Evolutionary conservation across 495 filamentous ascomycete species (phyloP), one percentile per base, ranked within the genome.

Genomic region (Daldinia childiae): DNA sequence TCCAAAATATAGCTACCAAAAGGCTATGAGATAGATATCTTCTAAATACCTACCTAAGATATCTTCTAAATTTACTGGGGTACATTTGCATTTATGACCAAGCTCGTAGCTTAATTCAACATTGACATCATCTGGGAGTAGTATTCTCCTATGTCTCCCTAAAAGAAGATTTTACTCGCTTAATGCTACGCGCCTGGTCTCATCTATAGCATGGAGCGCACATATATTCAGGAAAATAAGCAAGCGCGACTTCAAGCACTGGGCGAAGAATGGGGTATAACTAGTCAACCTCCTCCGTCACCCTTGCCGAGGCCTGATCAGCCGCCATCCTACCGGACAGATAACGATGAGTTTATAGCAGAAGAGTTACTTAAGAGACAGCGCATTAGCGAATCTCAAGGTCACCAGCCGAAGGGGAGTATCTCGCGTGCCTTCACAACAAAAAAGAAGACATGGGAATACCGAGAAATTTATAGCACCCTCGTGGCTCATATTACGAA

Each of bases 341-440:
- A 79, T 0, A 72, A 80, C 57, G 83, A 86, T 58, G 78, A 84
- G 15, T 73, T 74, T 12, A 45, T 76, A 2, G 82, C 82, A 19
- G 83, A 86, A 58, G 82, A 83, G 26, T 69, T 84, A 8, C 74
- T 86, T 50, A 81, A 82, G 72, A 77, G 78, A 3, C 83, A 76
- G 29, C 79, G 82, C 6, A 56, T 66, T 21, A 69, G 60, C 39
- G 77, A 77, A 11, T 69, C 64, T 15, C 73, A 75, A 27, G 69
- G 79, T 26, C 76, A 76, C 9, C 74, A 74, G 11, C 75, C 75
- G 11, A 80, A 82, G 58, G 78, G 76, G 19, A 64, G 75, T 12
- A 69, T 85, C 26, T 80, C 79, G 34, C 78, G 82, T 9, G 82
- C 80, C 5, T 85, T 86, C 45, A 78, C 80, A 2, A 79, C 80